These are phyloP conservation scores for Sinapis alba DNA, from an alignment of 441 rosid species.

Conservation along the genomic window DNA sequence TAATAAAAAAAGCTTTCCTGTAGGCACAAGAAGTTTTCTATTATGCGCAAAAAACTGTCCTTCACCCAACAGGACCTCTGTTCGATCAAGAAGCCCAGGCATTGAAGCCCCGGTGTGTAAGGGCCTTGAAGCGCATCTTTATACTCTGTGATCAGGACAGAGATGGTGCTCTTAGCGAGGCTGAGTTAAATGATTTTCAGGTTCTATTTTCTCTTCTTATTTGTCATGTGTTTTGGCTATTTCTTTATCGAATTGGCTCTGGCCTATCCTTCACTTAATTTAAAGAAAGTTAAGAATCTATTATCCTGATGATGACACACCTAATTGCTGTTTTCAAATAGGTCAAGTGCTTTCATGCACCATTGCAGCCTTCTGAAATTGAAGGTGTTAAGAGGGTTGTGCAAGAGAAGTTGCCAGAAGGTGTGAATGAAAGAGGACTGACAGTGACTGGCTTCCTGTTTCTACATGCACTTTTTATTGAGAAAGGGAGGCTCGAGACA, in stretches of 20 bases:
- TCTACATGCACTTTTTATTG: constrained; percentile 93
- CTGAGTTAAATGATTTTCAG: constrained; percentile 93
- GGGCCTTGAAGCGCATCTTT: constrained; percentile 95
- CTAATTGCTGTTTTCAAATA: constrained; percentile 44
- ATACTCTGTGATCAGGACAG: constrained; percentile 92
- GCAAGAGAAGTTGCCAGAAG: constrained; percentile 87
- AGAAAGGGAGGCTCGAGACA: constrained; percentile 95
- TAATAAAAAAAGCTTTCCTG: constrained; percentile 8
- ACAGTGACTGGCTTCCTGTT: constrained; percentile 93
- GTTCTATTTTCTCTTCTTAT: constrained; percentile 41
- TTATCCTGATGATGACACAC: constrained; percentile 17
- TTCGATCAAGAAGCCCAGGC: constrained; percentile 95
- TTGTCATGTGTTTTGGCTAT: not conserved
- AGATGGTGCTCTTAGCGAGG: constrained; percentile 93
- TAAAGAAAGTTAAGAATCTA: not conserved
- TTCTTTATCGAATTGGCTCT: constrained; percentile 1
- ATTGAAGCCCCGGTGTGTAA: constrained; percentile 85
- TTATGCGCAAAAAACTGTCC: constrained; percentile 93
- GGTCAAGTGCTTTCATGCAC: constrained; percentile 97
- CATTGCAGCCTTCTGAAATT: constrained; percentile 92
- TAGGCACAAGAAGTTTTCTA: constrained; percentile 97
- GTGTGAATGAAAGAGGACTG: constrained; percentile 89
- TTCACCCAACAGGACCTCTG: constrained; percentile 90
- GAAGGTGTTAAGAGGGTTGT: constrained; percentile 88
- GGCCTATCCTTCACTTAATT: not conserved